A percentile compares a stretch with the other conserved stretches of the same genome.
These are phyloP conservation scores for Nelumbo lutea DNA, from an alignment of 164 flowering plant genomes.

Conservation along the genomic window DNA sequence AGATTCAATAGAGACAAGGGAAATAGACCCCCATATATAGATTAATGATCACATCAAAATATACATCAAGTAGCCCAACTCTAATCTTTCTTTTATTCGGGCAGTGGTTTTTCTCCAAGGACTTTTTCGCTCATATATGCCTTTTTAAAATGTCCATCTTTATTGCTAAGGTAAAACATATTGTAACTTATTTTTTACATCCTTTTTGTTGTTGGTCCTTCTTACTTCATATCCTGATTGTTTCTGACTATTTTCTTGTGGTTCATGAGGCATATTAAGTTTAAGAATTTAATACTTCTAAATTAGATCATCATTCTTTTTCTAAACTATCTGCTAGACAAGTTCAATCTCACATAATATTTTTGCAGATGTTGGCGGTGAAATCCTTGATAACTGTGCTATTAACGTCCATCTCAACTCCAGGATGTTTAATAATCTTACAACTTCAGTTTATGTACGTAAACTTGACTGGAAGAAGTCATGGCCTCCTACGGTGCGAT, in stretches of 20 bases:
- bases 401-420: conserved; percentile 59
- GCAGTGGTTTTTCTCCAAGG: not conserved
- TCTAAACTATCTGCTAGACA: not conserved
- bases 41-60: not conserved
- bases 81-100: not conserved
- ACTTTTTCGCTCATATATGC: no score
- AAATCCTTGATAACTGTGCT: conserved; percentile 71
- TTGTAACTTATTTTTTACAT: no score
- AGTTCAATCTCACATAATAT: conserved; percentile 7
- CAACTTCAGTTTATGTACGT: conserved; percentile 56
- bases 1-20: not conserved
- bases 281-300: not conserved
- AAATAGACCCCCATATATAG: not conserved
- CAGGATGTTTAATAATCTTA: conserved; percentile 25
- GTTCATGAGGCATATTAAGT: not conserved
- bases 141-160: no score
- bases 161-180: no score
- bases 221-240: no score
- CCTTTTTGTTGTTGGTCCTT: no score
- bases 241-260: no score
- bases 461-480: conserved; percentile 76
- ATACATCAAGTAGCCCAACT: not conserved
- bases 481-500: conserved; percentile 57
- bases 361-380: conserved; percentile 53
- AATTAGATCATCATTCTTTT: not conserved